These are phyloP conservation scores for Ophiostoma sp. DNA, from an alignment of 2,329 filamentous ascomycete species.

Conservation along the genomic window DNA sequence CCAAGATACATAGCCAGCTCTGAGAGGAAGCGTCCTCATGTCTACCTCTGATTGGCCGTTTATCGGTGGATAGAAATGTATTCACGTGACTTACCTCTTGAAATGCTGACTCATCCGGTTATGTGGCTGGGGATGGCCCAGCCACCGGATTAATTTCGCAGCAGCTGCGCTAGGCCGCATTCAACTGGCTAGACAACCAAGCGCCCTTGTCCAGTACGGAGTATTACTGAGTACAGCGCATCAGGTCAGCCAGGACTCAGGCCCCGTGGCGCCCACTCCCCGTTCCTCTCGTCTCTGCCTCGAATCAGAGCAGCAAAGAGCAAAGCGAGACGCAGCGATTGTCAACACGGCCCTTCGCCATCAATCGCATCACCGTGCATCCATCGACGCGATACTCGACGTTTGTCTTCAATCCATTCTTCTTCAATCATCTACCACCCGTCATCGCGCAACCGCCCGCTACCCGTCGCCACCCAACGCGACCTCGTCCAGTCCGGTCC, in stretches of 20 bases:
- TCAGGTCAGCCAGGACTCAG: constrained; percentile 9
- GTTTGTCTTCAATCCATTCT: background rate
- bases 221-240: background rate
- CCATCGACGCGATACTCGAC: background rate
- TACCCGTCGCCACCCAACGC: constrained; percentile 17
- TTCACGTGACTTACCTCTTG: background rate
- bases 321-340: background rate
- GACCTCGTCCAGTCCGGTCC: constrained; percentile 16
- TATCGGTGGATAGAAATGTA: too few species aligned
- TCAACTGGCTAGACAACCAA: constrained; percentile 24
- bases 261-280: constrained; percentile 13
- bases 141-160: constrained; percentile 30
- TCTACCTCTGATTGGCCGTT: background rate
- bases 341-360: background rate
- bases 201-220: constrained; percentile 16
- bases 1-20: background rate
- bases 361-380: background rate
- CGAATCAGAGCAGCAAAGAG: constrained; percentile 5
- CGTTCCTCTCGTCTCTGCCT: constrained; percentile 8
- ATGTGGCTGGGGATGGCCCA: constrained; percentile 27
- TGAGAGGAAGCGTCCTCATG: background rate
- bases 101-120: background rate
- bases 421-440: background rate
- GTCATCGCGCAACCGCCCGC: background rate
- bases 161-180: constrained; percentile 14